These are phyloP conservation scores for Suhomyces terraborum DNA, from an alignment of 1,139 yeast species.

Conservation along the genomic window DNA sequence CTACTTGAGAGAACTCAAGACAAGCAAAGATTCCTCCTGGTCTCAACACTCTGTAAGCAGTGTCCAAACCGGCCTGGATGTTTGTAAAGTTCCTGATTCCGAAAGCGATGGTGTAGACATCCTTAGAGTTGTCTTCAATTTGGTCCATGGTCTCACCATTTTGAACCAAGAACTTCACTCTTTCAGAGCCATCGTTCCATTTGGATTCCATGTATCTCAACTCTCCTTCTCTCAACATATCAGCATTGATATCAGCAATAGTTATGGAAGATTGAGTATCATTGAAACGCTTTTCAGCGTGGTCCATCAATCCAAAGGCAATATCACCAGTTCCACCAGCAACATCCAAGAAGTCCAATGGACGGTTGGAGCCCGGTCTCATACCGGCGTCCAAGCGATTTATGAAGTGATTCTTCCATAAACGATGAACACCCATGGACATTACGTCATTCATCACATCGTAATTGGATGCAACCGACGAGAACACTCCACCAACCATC, in stretches of 20 bases:
- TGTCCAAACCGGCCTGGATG: constrained; percentile 87
- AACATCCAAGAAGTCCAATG: constrained; percentile 86
- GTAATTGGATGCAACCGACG: constrained; percentile 91
- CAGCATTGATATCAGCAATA: constrained; percentile 91
- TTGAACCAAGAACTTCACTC: constrained; percentile 83
- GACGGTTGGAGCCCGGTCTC: constrained; percentile 79
- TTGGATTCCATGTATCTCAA: constrained; percentile 60
- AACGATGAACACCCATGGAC: constrained; percentile 92
- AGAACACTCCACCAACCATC: constrained; percentile 85
- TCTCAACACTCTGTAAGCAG: constrained; percentile 91
- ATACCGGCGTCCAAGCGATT: constrained; percentile 88
- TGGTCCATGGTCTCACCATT: constrained; percentile 89
- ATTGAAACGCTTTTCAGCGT: constrained; percentile 77
- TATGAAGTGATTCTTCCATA: constrained; percentile 94
- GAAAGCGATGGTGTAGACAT: constrained; percentile 93
- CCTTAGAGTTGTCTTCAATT: constrained; percentile 85
- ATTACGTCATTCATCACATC: constrained; percentile 98
- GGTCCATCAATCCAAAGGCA: constrained; percentile 92
- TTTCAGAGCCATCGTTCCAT: constrained; percentile 54
- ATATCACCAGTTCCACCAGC: constrained; percentile 99
- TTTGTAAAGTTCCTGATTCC: constrained; percentile 97
- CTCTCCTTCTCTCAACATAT: constrained; percentile 93
- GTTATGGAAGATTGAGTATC: constrained; percentile 83
- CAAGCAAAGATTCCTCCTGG: constrained; percentile 99
- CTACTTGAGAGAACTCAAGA: constrained; percentile 90